Evolutionary conservation across 306 rosid genomes (phyloP), one percentile per base, ranked within the genome.

Genomic region (Trifolium subterraneum): DNA sequence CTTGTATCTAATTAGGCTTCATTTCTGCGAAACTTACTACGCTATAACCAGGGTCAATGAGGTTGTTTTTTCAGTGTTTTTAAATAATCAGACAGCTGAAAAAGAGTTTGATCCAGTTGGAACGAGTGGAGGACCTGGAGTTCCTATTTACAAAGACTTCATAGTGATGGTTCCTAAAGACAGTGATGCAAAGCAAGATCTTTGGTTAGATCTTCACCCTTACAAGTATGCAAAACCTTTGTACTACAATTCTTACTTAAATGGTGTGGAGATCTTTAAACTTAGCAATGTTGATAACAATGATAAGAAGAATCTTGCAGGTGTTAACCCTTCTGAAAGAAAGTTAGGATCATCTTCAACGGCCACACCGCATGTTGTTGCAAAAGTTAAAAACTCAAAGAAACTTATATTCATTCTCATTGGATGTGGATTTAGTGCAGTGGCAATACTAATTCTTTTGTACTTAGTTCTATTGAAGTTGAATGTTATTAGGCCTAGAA

Each of bases 1-100:
- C 4, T 0, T 11, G 15, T 41, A 85, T 70, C 74, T 88, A 2
- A 65, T 88, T 9, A 88, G 92, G 85, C 87, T 87, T 10, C 89
- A 87, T 73, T 83, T 85, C 23, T 87, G 91, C 25, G 80, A 85
- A 71, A 4, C 27, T 55, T 0, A 0, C 1, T 2, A 1, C 0
- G 3, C 0, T 6, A 54, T 80, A 10, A 58, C 64, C 2, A 0
- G 0, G 10, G 0, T 23, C 0, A 66, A 78, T 23, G 13, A 80
- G 50, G 18, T 85, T 7, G 80, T 15, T 33, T 85, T 87, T 56
- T 18, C 1, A 0, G 64, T 83, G 11, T 80, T 68, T 51, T n/a
- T 85, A 15, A 80, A 79, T 61, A 80, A 78, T 70, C 80, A 83
- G 58, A 83, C 86, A 23, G 83, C 82, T 41, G 54, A 10, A 0